Percentiles rank a stretch among this genome's conserved stretches.
phyloP scores from a whole-genome alignment of 2,329 filamentous ascomycete genomes.

The Stachybotrys chartarum region DNA sequence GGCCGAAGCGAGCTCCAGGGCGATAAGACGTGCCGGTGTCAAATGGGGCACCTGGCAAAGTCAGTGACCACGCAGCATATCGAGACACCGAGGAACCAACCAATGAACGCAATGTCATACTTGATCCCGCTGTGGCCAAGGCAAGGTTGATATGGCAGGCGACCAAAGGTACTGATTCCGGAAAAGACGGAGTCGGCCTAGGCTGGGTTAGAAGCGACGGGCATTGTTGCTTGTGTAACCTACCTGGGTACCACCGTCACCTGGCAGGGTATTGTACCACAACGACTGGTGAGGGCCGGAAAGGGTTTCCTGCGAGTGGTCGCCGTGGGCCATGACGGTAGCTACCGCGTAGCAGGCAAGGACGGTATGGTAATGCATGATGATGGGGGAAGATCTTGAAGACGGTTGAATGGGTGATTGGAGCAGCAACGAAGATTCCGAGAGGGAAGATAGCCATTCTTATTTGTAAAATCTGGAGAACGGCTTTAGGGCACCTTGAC shows the following conservation, averaged over 20 bases:
- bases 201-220: neutral
- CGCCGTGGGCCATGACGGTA: conserved; percentile 50
- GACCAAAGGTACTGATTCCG: conserved; percentile 79
- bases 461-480: neutral
- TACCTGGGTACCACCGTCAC: conserved; percentile 78
- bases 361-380: conserved; percentile 21
- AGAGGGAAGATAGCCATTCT: neutral
- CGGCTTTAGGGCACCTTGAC: too few relatives aligned
- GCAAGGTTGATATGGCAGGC: conserved; percentile 71
- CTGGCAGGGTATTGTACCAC: conserved; percentile 79
- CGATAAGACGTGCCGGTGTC: conserved; percentile 83
- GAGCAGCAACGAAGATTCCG: neutral
- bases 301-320: conserved; percentile 52
- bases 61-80: neutral
- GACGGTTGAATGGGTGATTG: neutral
- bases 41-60: conserved; percentile 61
- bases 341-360: conserved; percentile 36
- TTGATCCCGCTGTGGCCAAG: conserved; percentile 61
- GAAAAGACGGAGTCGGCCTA: conserved; percentile 85
- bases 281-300: conserved; percentile 65
- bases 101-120: conserved; percentile 82
- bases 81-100: conserved; percentile 26
- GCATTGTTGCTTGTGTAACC: conserved; percentile 5
- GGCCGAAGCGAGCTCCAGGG: conserved; percentile 77
- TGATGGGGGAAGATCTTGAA: conserved; percentile 1